A percentile compares a stretch with the other conserved stretches of the same genome.
Evolutionary conservation across 1,139 yeast genomes (phyloP).

Genomic region (Geotrichum candidum): DNA sequence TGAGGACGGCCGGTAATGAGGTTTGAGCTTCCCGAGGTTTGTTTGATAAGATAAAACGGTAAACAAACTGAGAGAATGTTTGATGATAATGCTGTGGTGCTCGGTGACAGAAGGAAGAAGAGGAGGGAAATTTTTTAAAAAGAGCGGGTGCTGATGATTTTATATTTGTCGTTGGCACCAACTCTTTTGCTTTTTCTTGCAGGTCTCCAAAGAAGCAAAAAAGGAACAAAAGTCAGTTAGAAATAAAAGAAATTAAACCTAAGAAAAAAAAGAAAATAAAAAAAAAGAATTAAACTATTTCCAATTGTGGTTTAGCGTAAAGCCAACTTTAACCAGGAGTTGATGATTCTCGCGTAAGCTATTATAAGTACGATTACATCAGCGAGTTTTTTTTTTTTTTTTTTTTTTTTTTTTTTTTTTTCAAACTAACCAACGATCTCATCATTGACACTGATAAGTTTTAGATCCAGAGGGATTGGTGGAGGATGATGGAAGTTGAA

Average conservation of each 20-base stretch:
- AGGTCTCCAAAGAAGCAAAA: not conserved
- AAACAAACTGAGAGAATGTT: not conserved
- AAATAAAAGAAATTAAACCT: not conserved
- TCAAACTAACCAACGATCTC: not conserved
- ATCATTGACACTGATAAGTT: not conserved
- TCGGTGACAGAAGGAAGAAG: not conserved
- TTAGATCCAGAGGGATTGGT: not conserved
- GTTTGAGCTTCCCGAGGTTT: not conserved
- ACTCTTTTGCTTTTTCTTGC: not conserved
- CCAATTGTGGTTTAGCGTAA: not conserved
- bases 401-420: not conserved
- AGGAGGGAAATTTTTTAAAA: not conserved
- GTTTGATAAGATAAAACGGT: not conserved
- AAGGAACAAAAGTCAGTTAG: not conserved
- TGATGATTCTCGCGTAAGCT: not conserved
- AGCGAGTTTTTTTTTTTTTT: not conserved
- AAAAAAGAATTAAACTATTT: not conserved
- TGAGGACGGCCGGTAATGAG: not conserved
- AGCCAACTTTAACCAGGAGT: not conserved
- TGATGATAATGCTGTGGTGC: not conserved
- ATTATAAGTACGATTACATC: not conserved
- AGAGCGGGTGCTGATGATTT: not conserved
- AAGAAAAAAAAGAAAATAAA: not conserved
- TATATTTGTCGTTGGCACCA: not conserved
- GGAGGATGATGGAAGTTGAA: not conserved